These are phyloP conservation scores for Apophysomyces sp. DNA, from an alignment of 371 early-diverging fungal genomes.

Conservation along the genomic window DNA sequence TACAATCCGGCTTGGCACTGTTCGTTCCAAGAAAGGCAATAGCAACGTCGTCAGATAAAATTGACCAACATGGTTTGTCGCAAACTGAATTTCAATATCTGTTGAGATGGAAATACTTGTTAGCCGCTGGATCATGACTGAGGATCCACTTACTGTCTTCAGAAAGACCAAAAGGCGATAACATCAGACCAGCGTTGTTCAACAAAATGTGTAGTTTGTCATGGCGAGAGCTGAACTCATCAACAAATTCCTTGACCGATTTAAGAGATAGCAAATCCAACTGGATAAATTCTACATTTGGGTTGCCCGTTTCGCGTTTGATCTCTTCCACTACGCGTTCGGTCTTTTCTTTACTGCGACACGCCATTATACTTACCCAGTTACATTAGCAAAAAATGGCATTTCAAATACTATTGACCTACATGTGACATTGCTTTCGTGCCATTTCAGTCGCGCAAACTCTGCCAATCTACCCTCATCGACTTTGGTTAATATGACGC, in stretches of 20 bases:
- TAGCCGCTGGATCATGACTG: not conserved
- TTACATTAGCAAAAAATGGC: not conserved
- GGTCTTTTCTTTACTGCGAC: constrained; percentile 50
- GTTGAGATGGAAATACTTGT: not conserved
- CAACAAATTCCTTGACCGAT: constrained; percentile 22
- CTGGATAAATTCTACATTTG: constrained; percentile 50
- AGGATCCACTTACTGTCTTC: constrained; percentile 58
- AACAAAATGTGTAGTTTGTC: constrained; percentile 62
- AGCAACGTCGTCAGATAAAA: constrained; percentile 67
- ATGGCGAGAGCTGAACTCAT: constrained; percentile 10
- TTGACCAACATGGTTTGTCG: constrained; percentile 77
- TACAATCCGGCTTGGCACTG: constrained; percentile 57
- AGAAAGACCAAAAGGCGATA: constrained; percentile 57
- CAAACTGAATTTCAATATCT: constrained; percentile 35
- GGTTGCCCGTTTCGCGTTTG: constrained; percentile 50
- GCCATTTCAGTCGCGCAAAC: constrained; percentile 61
- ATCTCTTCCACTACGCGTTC: constrained; percentile 50
- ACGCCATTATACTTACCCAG: constrained; percentile 46
- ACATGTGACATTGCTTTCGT: constrained; percentile 56
- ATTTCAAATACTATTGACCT: constrained; percentile 7
- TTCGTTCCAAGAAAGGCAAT: constrained; percentile 57
- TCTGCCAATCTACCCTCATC: constrained; percentile 66
- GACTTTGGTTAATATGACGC: too few species aligned
- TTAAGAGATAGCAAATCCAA: constrained; percentile 60
- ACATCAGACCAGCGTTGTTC: constrained; percentile 75